These are phyloP conservation scores for Chrysoporthe deuterocubensis DNA, from an alignment of 2,329 filamentous ascomycete species.

Conservation along the genomic window DNA sequence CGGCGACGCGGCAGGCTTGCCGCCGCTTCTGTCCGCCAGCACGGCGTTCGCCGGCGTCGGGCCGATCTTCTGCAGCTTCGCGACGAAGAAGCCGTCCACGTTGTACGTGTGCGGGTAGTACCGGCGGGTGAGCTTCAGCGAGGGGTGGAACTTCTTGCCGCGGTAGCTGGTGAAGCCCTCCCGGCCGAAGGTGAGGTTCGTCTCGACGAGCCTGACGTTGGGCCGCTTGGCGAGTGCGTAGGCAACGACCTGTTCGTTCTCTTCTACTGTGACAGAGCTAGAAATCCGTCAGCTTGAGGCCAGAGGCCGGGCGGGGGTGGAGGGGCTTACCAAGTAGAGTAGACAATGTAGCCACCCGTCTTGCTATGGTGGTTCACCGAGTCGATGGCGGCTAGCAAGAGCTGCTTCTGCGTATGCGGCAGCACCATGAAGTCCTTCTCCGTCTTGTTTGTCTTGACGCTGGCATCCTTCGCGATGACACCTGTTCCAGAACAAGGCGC, in stretches of 20 bases:
- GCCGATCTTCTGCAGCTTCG: constrained; percentile 93
- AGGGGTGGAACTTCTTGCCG: constrained; percentile 88
- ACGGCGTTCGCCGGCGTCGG: constrained; percentile 69
- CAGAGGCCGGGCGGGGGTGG: background rate
- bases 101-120: constrained; percentile 94
- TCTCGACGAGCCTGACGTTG: constrained; percentile 92
- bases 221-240: constrained; percentile 91
- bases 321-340: constrained; percentile 92
- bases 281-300: constrained; percentile 21
- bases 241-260: constrained; percentile 86
- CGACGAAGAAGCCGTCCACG: constrained; percentile 97
- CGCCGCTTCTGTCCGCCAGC: constrained; percentile 35
- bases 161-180: constrained; percentile 90
- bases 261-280: constrained; percentile 28
- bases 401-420: constrained; percentile 92
- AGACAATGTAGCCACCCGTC: constrained; percentile 93
- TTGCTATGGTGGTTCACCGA: constrained; percentile 90
- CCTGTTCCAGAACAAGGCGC: constrained; percentile 96
- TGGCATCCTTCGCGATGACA: constrained; percentile 95
- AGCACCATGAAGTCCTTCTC: constrained; percentile 92
- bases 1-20: constrained; percentile 32
- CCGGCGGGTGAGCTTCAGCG: constrained; percentile 78
- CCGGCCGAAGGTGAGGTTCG: constrained; percentile 85
- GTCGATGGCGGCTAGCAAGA: constrained; percentile 91
- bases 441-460: constrained; percentile 98